Evolutionary conservation across 129 eudicot species (phyloP), one percentile per base, ranked within the genome.

Genomic region (Calendula officinalis): DNA sequence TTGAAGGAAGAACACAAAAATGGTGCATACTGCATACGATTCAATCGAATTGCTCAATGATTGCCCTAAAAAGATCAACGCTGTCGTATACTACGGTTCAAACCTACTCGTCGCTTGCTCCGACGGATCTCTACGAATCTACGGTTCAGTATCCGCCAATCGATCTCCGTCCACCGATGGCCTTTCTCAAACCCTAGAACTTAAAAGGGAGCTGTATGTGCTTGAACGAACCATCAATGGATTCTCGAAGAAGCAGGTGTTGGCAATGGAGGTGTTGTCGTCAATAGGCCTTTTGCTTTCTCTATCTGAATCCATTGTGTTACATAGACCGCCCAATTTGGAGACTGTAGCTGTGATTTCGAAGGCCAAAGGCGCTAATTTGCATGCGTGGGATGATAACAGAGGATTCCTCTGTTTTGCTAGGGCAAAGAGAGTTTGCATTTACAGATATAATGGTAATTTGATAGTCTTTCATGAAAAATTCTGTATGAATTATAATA

Each of bases 21-120:
- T 94, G 99, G 97, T 84, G 75, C 99, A 94, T 75, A 88, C 78
- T 34, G 99, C 99, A 39, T 94, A 77, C 61, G 99, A 94, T 69
- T 70, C 97, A 9, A 78, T 81, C 46, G 69, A 79, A 57, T 72
- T 94, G 12, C 43, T 94, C 64, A 49, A 14, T 41, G 73, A 83
- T 47, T 77, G 69, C 50, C 80, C 99, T 4, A 61, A 80, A 46
- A 88, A 80, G 74, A 89, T 94, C 82, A 92, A 83, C 59, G 99
- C 92, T 37, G 81, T 86, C 70, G 92, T 76, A 70, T 76, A 86
- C 52, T 76, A 81, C 74, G 82, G 69, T 52, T 72, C 94, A 9
- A 80, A 68, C 32, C 80, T 94, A 2, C 73, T 88, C 71, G 64
- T 94, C 56, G 80, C 87, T 16, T 94, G 94, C 69, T 81, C 84